A percentile compares a stretch with the other conserved stretches of the same genome.
Evolutionary conservation across 108 stramenopile species (phyloP).

Genomic region (Fragilaria crotonensis): DNA sequence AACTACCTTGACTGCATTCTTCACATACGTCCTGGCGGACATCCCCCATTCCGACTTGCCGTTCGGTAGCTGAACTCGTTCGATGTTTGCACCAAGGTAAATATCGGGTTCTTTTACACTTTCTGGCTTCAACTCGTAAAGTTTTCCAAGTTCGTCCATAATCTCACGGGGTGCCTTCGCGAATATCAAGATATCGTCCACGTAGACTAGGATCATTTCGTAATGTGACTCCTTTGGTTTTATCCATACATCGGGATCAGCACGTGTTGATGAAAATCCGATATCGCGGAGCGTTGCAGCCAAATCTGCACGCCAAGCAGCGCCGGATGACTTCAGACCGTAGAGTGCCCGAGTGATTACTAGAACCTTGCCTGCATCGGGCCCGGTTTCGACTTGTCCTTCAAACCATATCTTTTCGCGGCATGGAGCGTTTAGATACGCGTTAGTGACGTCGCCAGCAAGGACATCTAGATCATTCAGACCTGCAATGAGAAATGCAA

Average conservation of each 20-base stretch:
- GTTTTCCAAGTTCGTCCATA: too few species aligned
- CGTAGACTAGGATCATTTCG: slow-evolving; percentile 7
- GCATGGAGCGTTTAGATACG: too few species aligned
- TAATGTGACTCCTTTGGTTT: slow-evolving; percentile 19
- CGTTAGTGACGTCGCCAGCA: slow-evolving; percentile 10
- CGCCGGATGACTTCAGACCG: slow-evolving; percentile 11
- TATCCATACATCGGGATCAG: too few species aligned
- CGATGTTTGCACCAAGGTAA: background rate
- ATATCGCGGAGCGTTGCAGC: slow-evolving; percentile 1
- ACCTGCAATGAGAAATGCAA: slow-evolving; percentile 12
- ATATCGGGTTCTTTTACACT: background rate
- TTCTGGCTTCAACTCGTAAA: background rate
- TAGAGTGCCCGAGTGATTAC: slow-evolving; percentile 3
- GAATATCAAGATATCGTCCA: too few species aligned
- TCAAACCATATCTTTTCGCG: slow-evolving; percentile 16
- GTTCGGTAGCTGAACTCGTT: background rate
- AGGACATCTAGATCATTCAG: slow-evolving; percentile 17
- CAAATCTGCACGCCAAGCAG: slow-evolving; percentile 13
- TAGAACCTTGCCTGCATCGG: slow-evolving; percentile 10
- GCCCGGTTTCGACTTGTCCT: slow-evolving; percentile 14
- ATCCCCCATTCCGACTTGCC: background rate
- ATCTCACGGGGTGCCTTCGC: too few species aligned
- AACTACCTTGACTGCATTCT: background rate
- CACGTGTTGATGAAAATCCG: slow-evolving; percentile 9
- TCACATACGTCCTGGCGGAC: background rate